These are phyloP conservation scores for Cyclospora cayetanensis DNA, from an alignment of 169 alveolate genomes.

Conservation along the genomic window DNA sequence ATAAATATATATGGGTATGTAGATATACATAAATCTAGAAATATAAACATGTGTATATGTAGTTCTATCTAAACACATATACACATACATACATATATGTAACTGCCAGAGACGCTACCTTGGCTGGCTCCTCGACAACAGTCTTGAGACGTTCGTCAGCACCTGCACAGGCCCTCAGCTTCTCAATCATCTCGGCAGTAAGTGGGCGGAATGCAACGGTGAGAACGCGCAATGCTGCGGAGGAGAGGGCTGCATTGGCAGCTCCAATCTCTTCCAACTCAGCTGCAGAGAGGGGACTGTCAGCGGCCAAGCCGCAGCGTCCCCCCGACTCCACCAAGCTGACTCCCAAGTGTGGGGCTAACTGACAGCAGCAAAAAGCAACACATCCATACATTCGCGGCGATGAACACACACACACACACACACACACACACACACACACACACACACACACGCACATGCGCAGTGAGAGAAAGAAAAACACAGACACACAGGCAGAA, in stretches of 20 bases:
- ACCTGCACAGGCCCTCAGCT: conserved; percentile 79
- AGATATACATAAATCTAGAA: too few relatives aligned
- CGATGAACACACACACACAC: too few relatives aligned
- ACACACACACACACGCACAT: too few relatives aligned
- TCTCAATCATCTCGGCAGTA: conserved; percentile 73
- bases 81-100: not conserved
- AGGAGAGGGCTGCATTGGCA: conserved; percentile 80
- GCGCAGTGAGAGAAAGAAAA: too few relatives aligned
- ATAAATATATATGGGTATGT: too few relatives aligned
- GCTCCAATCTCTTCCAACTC: conserved; percentile 64
- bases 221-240: conserved; percentile 89
- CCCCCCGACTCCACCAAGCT: conserved; percentile 55
- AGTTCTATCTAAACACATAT: too few relatives aligned
- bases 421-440: too few relatives aligned
- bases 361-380: not conserved
- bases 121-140: conserved; percentile 69
- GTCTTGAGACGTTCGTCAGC: conserved; percentile 86
- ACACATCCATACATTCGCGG: too few relatives aligned
- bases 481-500: too few relatives aligned
- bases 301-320: conserved; percentile 62
- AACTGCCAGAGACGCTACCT: not conserved
- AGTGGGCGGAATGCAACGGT: conserved; percentile 87
- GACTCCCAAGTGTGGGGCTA: conserved; percentile 59
- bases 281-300: conserved; percentile 1
- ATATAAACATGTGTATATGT: too few relatives aligned